Evolutionary conservation across 495 filamentous ascomycete species (phyloP).

Genomic region (Viridothelium virens): DNA sequence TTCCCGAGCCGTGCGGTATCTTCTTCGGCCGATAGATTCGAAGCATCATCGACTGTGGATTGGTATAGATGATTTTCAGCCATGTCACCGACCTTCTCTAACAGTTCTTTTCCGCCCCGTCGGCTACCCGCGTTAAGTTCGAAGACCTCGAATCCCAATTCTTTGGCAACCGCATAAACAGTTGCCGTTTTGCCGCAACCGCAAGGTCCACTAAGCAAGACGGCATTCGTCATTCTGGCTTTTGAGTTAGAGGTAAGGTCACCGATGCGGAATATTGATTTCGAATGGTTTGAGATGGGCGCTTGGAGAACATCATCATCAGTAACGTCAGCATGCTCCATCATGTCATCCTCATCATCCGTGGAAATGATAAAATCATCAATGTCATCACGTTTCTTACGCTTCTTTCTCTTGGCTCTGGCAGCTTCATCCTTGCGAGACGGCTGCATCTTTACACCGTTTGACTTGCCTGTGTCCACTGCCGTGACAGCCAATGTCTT

Average conservation of each 20-base stretch:
- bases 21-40: constrained; percentile 27
- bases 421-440: constrained; percentile 35
- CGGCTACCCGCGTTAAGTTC: constrained; percentile 82
- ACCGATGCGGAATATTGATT: constrained; percentile 57
- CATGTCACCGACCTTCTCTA: constrained; percentile 94
- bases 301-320: constrained; percentile 54
- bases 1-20: constrained; percentile 21
- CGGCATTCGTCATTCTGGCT: constrained; percentile 42
- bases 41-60: constrained; percentile 33
- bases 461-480: constrained; percentile 55
- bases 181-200: constrained; percentile 93
- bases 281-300: constrained; percentile 38
- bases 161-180: constrained; percentile 89
- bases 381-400: constrained; percentile 59
- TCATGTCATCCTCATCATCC: constrained; percentile 69
- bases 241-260: constrained; percentile 39
- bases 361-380: constrained; percentile 82
- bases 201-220: constrained; percentile 79
- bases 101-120: constrained; percentile 78
- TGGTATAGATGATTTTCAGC: constrained; percentile 86
- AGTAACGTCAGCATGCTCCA: constrained; percentile 54
- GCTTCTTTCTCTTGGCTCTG: constrained; percentile 52
- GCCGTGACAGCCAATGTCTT: constrained; percentile 60
- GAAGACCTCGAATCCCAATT: constrained; percentile 89
- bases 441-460: constrained; percentile 19